Evolutionary conservation across 2,329 filamentous ascomycete species (phyloP), one percentile per base, ranked within the genome.

Genomic region (Cercospora sojina): DNA sequence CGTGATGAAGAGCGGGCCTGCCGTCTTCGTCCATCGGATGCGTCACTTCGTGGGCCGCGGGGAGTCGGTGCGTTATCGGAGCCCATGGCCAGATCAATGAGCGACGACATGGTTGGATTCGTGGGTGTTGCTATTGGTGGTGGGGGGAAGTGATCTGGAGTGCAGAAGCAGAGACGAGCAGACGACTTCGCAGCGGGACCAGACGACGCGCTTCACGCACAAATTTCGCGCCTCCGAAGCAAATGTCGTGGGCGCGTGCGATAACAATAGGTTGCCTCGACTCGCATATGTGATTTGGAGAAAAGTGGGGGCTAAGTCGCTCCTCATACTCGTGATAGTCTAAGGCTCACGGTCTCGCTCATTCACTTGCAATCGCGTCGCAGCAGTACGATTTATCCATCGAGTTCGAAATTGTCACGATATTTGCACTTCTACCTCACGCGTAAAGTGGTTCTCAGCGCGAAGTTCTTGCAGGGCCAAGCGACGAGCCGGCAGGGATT

Each of bases 1-100:
- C 86, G 80, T 41, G 85, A 86, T 62, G 87, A 88, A 10, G 81
- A 83, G 31, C 80, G 82, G 64, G 65, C 71, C 70, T 72, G 72
- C 68, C 72, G 75, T 74, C 71, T 75, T 69, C 73, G 72, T 18
- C 72, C 70, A 56, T 69, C 63, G 13, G 75, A 71, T 60, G 78
- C 79, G 74, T 80, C 77, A 74, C 76, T 76, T 53, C 77, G 77
- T 35, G 79, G 74, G 38, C 76, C 77, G 66, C 77, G 76, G 59
- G 65, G 65, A 10, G 65, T 64, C 5, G 77, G 71, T 29, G 78
- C 74, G 66, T 77, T 75, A 66, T 83, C 84, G 13, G 83, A 85
- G 32, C 80, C 79, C 59, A 85, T 75, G 20, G 82, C 79, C 31
- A 82, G 80, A 73, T 86, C 83, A 12, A 84, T 74, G 20, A 85